These are phyloP conservation scores for Alternaria arborescens DNA, from an alignment of 2,329 filamentous ascomycete species.

Conservation along the genomic window DNA sequence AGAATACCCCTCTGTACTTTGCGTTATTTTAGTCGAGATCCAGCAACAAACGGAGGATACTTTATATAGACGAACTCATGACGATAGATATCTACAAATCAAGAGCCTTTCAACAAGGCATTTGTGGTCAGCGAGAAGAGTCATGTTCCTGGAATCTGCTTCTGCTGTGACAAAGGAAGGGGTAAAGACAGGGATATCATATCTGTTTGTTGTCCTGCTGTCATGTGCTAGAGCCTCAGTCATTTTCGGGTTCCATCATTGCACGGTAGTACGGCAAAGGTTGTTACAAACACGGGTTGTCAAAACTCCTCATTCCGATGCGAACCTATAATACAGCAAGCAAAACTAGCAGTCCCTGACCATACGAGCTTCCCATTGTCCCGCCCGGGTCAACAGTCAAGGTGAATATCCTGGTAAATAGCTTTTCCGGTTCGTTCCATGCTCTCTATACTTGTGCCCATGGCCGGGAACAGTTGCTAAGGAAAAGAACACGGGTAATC, in stretches of 20 bases:
- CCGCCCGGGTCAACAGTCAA: slow-evolving; percentile 20
- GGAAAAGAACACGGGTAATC: slow-evolving; percentile 14
- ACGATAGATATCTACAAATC: not conserved
- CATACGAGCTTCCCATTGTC: slow-evolving; percentile 13
- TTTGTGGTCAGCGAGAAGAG: not conserved
- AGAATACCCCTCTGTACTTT: slow-evolving; percentile 15
- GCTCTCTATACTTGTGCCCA: slow-evolving; percentile 23
- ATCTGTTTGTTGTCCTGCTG: not conserved
- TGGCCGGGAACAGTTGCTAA: slow-evolving; percentile 14
- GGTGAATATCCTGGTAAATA: slow-evolving; percentile 23
- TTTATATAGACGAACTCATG: not conserved
- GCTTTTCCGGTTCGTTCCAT: slow-evolving; percentile 31
- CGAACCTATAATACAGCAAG: slow-evolving; percentile 48
- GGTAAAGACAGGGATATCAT: not conserved
- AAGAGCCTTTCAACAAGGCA: not conserved
- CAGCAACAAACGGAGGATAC: not conserved
- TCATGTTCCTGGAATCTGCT: not conserved
- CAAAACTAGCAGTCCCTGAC: slow-evolving; percentile 28
- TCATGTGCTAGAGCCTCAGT: not conserved
- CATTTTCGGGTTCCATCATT: not conserved
- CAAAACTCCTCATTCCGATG: slow-evolving; percentile 34
- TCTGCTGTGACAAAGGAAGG: not conserved
- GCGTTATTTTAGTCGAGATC: not conserved
- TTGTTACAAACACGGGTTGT: not conserved
- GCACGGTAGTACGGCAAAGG: not conserved